These are phyloP conservation scores for Adansonia madagascariensis DNA, from an alignment of 441 rosid species.

Conservation along the genomic window DNA sequence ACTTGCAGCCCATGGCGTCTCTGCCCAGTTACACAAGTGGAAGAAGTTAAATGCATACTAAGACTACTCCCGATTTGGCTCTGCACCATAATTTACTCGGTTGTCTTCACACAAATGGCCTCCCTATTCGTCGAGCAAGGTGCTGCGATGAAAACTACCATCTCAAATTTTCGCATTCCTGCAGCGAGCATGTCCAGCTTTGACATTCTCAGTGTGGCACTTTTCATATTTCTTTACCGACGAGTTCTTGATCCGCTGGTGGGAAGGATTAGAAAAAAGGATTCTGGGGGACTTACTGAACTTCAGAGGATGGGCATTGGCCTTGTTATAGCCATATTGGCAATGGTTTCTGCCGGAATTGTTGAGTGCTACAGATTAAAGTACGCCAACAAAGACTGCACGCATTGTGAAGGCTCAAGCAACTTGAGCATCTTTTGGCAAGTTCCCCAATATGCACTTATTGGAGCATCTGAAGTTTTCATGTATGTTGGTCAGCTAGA, in stretches of 20 bases:
- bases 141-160: slow-evolving; percentile 83
- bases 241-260: slow-evolving; percentile 79
- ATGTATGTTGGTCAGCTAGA: slow-evolving; percentile 98
- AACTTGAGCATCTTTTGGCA: slow-evolving; percentile 97
- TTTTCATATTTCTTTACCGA: slow-evolving; percentile 80
- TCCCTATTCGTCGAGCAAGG: slow-evolving; percentile 99
- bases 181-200: slow-evolving; percentile 97
- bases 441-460: slow-evolving; percentile 84
- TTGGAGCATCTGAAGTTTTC: slow-evolving; percentile 98
- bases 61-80: slow-evolving; percentile 94
- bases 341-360: slow-evolving; percentile 92
- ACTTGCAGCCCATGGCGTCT: slow-evolving; percentile 67
- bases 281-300: slow-evolving; percentile 72
- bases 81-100: slow-evolving; percentile 93
- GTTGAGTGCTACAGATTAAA: slow-evolving; percentile 82
- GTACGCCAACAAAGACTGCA: slow-evolving; percentile 69
- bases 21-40: slow-evolving; percentile 91
- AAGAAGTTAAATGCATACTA: slow-evolving; percentile 94
- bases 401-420: slow-evolving; percentile 83
- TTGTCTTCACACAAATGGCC: slow-evolving; percentile 98
- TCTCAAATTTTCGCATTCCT: slow-evolving; percentile 72
- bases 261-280: slow-evolving; percentile 48
- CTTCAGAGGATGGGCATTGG: slow-evolving; percentile 98
- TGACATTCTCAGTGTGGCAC: slow-evolving; percentile 82
- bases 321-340: slow-evolving; percentile 81